phyloP scores from a whole-genome alignment of 352 stramenopile species.

The Chrysophaeum taylorii region DNA sequence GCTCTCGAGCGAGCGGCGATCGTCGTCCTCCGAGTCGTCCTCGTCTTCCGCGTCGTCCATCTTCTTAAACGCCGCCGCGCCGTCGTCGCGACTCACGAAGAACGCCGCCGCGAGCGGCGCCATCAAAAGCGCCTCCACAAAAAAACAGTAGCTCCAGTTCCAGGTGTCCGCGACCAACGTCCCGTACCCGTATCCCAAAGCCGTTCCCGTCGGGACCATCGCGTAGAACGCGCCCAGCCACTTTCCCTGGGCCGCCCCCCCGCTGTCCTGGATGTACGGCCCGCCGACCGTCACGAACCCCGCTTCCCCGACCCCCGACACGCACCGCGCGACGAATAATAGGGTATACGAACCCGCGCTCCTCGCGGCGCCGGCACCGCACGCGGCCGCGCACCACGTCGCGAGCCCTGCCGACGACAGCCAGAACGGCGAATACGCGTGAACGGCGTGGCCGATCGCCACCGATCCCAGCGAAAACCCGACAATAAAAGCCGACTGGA shows the following conservation, averaged over 20 bases:
- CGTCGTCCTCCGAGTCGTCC: no score
- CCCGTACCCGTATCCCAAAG: conserved; percentile 74
- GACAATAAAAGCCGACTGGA: conserved; percentile 80
- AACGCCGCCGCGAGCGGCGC: conserved; percentile 52
- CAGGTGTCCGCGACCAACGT: conserved; percentile 50
- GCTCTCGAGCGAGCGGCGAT: no score
- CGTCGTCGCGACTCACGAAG: conserved; percentile 31
- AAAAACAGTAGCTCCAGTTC: conserved; percentile 65
- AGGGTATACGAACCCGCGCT: conserved; percentile 67
- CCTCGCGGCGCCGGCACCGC: conserved; percentile 67
- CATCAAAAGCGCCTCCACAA: conserved; percentile 67
- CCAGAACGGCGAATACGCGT: conserved; percentile 69
- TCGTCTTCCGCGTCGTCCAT: no score
- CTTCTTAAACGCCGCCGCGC: no score
- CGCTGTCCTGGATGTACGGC: conserved; percentile 79
- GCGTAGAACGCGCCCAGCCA: conserved; percentile 82
- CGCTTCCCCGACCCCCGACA: conserved; percentile 75
- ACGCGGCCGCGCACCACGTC: conserved; percentile 71
- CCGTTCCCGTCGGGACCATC: conserved; percentile 75
- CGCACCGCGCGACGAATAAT: conserved; percentile 65
- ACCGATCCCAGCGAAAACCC: conserved; percentile 78
- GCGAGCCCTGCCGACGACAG: conserved; percentile 72
- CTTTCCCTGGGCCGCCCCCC: conserved; percentile 54
- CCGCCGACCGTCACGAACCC: conserved; percentile 80
- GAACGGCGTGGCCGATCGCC: conserved; percentile 73